Evolutionary conservation across 805 yeast genomes (phyloP).

Genomic region (Lachancea lanzarotensis): DNA sequence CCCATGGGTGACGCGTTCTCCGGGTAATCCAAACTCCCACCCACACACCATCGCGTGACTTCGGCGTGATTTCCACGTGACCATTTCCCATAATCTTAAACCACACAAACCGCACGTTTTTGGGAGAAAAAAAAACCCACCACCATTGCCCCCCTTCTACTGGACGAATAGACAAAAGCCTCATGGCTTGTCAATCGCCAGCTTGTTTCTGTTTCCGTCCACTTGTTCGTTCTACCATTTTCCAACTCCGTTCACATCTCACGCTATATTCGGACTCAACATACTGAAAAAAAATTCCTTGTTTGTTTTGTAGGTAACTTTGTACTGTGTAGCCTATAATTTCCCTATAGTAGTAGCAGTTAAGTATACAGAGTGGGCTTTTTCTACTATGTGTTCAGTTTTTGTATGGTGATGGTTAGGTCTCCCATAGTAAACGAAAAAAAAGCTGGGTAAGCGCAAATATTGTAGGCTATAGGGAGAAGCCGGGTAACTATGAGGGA

Average conservation of each 20-base stretch:
- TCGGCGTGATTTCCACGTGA: too few species aligned
- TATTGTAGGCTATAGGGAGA: not conserved
- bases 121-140: too few species aligned
- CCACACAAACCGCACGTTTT: not conserved
- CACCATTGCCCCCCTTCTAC: too few species aligned
- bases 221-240: too few species aligned
- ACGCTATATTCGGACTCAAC: not conserved
- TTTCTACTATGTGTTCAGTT: conserved; percentile 3
- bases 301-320: conserved; percentile 9
- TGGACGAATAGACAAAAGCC: too few species aligned
- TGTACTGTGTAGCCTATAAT: conserved; percentile 9
- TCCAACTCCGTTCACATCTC: not conserved
- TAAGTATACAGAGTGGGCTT: not conserved
- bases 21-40: too few species aligned
- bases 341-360: conserved; percentile 5
- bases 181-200: too few species aligned
- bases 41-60: too few species aligned
- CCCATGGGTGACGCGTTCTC: too few species aligned
- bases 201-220: too few species aligned
- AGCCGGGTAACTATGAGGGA: conserved; percentile 3
- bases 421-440: not conserved
- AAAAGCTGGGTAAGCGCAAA: conserved; percentile 1
- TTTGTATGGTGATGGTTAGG: conserved; percentile 5
- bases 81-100: too few species aligned
- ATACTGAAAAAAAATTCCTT: conserved; percentile 8